Conservation (phyloP, 2,329 filamentous ascomycete genomes). For the Verticillium klebahnii region DNA sequence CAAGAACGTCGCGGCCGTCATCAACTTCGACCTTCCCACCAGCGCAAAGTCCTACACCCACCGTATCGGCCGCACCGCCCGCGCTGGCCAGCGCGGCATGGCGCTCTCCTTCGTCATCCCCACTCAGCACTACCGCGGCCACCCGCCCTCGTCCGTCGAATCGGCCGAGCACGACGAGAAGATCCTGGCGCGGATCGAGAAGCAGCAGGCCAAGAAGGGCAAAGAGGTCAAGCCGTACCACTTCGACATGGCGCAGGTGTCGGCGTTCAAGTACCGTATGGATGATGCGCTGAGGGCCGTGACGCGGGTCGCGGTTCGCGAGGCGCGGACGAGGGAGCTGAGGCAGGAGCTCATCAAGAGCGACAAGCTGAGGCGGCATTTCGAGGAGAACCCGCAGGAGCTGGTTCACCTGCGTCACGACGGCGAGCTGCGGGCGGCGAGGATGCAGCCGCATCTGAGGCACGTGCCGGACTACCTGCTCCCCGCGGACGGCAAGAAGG, state of each 20-base stretch:
- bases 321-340: slow-evolving; percentile 83
- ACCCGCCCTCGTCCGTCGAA: slow-evolving; percentile 76
- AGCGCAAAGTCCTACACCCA: slow-evolving; percentile 94
- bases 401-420: slow-evolving; percentile 86
- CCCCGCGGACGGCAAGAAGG: slow-evolving; percentile 63
- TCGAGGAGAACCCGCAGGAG: slow-evolving; percentile 93
- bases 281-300: slow-evolving; percentile 87
- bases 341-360: slow-evolving; percentile 87
- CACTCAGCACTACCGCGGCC: slow-evolving; percentile 75
- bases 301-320: slow-evolving; percentile 82
- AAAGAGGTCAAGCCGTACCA: slow-evolving; percentile 84
- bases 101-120: slow-evolving; percentile 94
- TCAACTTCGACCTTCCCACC: slow-evolving; percentile 94
- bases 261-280: slow-evolving; percentile 92
- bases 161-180: slow-evolving; percentile 80
- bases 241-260: slow-evolving; percentile 91
- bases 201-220: slow-evolving; percentile 72
- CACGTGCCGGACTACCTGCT: slow-evolving; percentile 93
- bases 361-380: slow-evolving; percentile 91
- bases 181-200: slow-evolving; percentile 72
- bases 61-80: slow-evolving; percentile 87
- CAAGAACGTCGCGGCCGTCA: slow-evolving; percentile 86
- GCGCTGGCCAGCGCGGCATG: slow-evolving; percentile 88
- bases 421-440: slow-evolving; percentile 75
- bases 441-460: slow-evolving; percentile 75